These are phyloP conservation scores for Fusarium abutilonis DNA, from an alignment of 2,329 filamentous ascomycete genomes.

Conservation along the genomic window DNA sequence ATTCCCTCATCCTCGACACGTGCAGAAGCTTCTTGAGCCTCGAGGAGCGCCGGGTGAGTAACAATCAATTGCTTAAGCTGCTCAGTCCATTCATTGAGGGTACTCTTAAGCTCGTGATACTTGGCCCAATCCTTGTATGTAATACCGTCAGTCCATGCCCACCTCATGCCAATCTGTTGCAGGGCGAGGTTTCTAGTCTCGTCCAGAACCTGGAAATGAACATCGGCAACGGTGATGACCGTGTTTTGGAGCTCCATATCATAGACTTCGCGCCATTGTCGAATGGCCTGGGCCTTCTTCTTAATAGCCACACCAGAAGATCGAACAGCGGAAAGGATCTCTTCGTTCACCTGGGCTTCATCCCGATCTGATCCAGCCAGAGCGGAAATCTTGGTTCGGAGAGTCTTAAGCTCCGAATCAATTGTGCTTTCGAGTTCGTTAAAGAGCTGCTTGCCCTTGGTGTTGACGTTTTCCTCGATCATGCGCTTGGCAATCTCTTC, in stretches of 20 bases:
- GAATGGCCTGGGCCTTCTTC: slow-evolving; percentile 78
- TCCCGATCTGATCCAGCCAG: slow-evolving; percentile 66
- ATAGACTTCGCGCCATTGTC: slow-evolving; percentile 79
- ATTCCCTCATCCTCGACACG: slow-evolving; percentile 83
- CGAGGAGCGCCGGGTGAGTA: slow-evolving; percentile 74
- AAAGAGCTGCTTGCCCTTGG: slow-evolving; percentile 73
- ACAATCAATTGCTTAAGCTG: slow-evolving; percentile 82
- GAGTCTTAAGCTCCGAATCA: slow-evolving; percentile 67
- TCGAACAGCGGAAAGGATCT: slow-evolving; percentile 64
- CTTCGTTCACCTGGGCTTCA: slow-evolving; percentile 55
- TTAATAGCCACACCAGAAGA: slow-evolving; percentile 77
- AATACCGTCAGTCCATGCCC: slow-evolving; percentile 95
- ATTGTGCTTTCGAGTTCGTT: slow-evolving; percentile 74
- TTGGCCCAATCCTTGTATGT: slow-evolving; percentile 98
- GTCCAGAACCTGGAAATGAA: slow-evolving; percentile 84
- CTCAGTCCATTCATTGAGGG: slow-evolving; percentile 84
- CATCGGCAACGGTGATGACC: slow-evolving; percentile 77
- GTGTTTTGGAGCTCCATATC: slow-evolving; percentile 74
- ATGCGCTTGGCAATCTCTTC: slow-evolving; percentile 65
- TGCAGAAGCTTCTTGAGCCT: slow-evolving; percentile 73
- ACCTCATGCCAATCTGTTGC: slow-evolving; percentile 91
- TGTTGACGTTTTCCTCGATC: slow-evolving; percentile 71
- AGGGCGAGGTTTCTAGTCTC: slow-evolving; percentile 84
- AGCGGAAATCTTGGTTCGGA: slow-evolving; percentile 74
- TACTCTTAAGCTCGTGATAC: slow-evolving; percentile 86